Percentiles rank a stretch among this genome's conserved stretches.
Evolutionary conservation across 805 yeast species (phyloP).

Genomic region (Debaryomyces hansenii): DNA sequence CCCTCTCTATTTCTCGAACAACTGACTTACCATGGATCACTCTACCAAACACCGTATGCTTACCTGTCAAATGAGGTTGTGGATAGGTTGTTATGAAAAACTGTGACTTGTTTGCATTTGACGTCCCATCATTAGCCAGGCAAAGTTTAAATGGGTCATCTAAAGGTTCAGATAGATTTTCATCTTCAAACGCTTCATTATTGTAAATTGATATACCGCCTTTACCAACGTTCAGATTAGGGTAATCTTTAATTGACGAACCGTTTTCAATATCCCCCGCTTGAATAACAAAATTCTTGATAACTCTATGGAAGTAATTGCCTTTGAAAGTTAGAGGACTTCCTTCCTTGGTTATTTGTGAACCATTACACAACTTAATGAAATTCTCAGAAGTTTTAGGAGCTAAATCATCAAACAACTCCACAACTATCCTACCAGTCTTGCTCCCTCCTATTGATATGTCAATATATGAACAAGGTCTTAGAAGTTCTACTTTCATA

Average conservation of each 20-base stretch:
- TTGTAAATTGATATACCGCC: conserved; percentile 31
- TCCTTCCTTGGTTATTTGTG: conserved; percentile 12
- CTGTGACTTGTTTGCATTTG: conserved; percentile 58
- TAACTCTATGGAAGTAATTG: conserved; percentile 59
- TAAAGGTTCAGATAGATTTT: conserved; percentile 47
- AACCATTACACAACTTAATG: conserved; percentile 41
- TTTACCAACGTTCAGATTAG: conserved; percentile 28
- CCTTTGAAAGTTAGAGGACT: conserved; percentile 34
- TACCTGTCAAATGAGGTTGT: conserved; percentile 72
- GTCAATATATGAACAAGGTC: conserved; percentile 49
- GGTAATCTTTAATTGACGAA: conserved; percentile 15
- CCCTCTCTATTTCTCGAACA: conserved; percentile 61
- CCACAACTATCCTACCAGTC: conserved; percentile 62
- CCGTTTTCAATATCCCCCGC: conserved; percentile 60
- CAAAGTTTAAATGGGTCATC: conserved; percentile 54
- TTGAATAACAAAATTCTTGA: conserved; percentile 70
- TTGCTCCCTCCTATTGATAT: conserved; percentile 41
- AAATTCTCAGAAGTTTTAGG: conserved; percentile 60
- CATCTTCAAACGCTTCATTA: conserved; percentile 48
- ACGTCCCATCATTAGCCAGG: conserved; percentile 59
- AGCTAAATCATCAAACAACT: conserved; percentile 49
- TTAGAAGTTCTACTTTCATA: conserved; percentile 34
- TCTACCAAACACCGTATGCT: conserved; percentile 75
- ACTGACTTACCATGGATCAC: conserved; percentile 70
- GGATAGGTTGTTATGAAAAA: conserved; percentile 71